Conservation (phyloP, 2,329 filamentous ascomycete species). For the Conoideocrella luteorostrata region DNA sequence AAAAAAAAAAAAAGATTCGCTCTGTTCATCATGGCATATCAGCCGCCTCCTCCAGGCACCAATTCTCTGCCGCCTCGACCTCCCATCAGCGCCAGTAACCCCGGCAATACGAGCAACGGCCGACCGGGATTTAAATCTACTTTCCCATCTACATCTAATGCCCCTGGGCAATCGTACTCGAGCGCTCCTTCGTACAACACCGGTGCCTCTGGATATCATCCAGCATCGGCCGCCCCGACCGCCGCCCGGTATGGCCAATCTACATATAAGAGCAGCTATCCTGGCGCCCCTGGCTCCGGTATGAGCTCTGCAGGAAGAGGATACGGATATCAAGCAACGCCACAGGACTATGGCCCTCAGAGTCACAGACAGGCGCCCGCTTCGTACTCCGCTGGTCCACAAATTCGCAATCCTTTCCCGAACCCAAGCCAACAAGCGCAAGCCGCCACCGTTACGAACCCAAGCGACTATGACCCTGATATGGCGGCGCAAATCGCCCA, state of each 20-base stretch:
- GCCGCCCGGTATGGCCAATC: constrained; percentile 10
- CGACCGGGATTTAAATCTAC: constrained; percentile 41
- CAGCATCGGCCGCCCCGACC: neutral
- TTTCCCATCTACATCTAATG: constrained; percentile 35
- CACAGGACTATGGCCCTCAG: constrained; percentile 24
- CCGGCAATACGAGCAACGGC: constrained; percentile 24
- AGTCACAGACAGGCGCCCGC: constrained; percentile 30
- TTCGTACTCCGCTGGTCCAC: constrained; percentile 41
- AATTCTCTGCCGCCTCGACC: constrained; percentile 66
- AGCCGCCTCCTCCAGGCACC: constrained; percentile 73
- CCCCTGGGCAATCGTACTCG: constrained; percentile 33
- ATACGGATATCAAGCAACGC: constrained; percentile 13
- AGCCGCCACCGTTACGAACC: constrained; percentile 28
- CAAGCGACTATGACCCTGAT: constrained; percentile 57
- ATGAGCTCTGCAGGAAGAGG: constrained; percentile 5
- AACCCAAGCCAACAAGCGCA: constrained; percentile 42
- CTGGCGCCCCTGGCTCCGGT: constrained; percentile 26
- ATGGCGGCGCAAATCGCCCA: constrained; percentile 88
- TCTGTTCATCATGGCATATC: constrained; percentile 76
- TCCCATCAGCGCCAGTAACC: constrained; percentile 46
- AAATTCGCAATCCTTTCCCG: constrained; percentile 78
- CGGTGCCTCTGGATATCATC: constrained; percentile 18
- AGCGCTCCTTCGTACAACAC: constrained; percentile 20
- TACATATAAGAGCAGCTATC: constrained; percentile 22
- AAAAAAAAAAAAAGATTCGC: constrained; percentile 17